These are phyloP conservation scores for Pseudisothecium myosuroides DNA, from an alignment of 225 moss, liverwort and hornwort genomes.

Conservation along the genomic window DNA sequence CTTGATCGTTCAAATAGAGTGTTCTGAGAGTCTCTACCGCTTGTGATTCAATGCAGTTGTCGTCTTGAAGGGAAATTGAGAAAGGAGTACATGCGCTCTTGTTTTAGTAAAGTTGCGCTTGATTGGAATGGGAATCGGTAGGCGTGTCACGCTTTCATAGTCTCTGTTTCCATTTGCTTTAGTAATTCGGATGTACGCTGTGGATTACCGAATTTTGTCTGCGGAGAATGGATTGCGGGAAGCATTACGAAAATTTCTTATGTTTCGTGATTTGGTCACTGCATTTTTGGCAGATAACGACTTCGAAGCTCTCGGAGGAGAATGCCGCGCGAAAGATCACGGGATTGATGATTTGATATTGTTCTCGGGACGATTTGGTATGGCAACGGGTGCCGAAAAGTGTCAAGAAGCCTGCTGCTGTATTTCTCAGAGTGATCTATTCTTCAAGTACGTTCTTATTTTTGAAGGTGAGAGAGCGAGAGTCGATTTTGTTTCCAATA, in stretches of 20 bases:
- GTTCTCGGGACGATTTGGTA: neutral
- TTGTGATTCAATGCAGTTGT: neutral
- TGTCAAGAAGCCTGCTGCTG: neutral
- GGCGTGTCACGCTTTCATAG: neutral
- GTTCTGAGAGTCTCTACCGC: neutral
- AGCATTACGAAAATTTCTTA: neutral
- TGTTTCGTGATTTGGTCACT: neutral
- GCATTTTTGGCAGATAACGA: neutral
- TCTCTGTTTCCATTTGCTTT: neutral
- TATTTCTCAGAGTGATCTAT: neutral
- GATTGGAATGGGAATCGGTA: neutral
- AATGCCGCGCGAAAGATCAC: neutral
- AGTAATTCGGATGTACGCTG: neutral
- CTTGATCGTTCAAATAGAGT: neutral
- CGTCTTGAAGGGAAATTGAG: neutral
- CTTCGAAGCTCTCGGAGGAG: neutral
- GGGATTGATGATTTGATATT: neutral
- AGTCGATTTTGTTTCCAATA: neutral
- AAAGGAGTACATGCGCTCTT: neutral
- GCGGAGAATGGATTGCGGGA: neutral
- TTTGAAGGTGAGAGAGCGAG: neutral
- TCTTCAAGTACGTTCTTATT: neutral
- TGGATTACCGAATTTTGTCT: neutral
- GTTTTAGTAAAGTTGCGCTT: neutral
- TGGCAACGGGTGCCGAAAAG: neutral